A percentile compares a stretch with the other conserved stretches of the same genome.
These are phyloP conservation scores for Elaeagnus macrophylla DNA, from an alignment of 306 rosid genomes.

Conservation along the genomic window DNA sequence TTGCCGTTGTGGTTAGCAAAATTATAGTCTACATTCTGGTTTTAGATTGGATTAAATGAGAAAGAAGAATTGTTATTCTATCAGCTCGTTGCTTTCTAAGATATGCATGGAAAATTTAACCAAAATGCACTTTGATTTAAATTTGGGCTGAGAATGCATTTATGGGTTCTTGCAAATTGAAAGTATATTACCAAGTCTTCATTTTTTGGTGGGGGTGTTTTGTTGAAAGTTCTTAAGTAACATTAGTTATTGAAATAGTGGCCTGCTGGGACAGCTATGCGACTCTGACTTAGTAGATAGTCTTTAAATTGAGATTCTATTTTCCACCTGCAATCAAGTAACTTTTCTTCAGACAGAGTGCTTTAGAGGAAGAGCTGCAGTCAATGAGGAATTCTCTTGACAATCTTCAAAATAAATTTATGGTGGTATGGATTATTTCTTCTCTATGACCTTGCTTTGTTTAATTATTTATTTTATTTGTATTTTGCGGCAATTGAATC, in stretches of 20 bases:
- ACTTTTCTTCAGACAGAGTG: constrained; percentile 97
- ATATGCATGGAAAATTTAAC: background rate
- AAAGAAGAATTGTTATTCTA: background rate
- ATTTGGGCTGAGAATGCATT: background rate
- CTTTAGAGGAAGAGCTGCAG: constrained; percentile 81
- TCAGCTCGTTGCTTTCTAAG: background rate
- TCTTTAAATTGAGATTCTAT: constrained; percentile 25
- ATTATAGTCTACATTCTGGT: background rate
- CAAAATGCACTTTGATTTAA: background rate
- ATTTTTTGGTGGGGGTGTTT: no score
- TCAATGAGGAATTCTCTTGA: constrained; percentile 50
- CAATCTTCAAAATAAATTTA: constrained; percentile 60
- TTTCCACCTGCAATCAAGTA: constrained; percentile 43
- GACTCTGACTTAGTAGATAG: background rate
- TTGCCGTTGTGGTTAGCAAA: no score
- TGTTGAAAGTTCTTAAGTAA: no score
- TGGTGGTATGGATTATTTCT: constrained; percentile 53
- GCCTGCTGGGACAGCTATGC: background rate
- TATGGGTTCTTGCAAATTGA: constrained; percentile 4
- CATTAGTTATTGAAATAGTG: background rate
- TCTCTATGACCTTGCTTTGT: background rate
- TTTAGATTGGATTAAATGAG: no score
- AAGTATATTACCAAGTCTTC: background rate
- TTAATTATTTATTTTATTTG: background rate
- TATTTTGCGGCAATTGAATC: constrained; percentile 1